A percentile compares a stretch with the other conserved stretches of the same genome.
phyloP scores from a whole-genome alignment of 2,329 filamentous ascomycete genomes.

The Sclerotinia borealis region DNA sequence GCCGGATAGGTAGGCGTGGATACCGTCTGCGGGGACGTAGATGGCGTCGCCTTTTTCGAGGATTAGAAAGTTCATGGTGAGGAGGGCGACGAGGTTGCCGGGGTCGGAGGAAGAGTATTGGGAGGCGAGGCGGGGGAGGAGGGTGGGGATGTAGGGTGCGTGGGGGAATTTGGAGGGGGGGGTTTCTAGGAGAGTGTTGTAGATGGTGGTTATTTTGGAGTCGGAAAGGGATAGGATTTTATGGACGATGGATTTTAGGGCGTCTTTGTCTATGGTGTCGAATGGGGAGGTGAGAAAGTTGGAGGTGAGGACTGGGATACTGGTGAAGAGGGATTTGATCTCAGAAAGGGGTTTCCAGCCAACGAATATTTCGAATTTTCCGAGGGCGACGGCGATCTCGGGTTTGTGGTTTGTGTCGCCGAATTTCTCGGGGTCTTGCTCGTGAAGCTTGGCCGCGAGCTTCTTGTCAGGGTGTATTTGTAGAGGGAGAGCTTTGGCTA shows the following conservation, averaged over 20 bases:
- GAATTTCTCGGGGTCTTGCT: constrained; percentile 58
- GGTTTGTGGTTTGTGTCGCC: constrained; percentile 69
- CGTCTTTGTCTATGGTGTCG: constrained; percentile 47
- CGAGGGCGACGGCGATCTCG: constrained; percentile 68
- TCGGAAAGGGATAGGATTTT: constrained; percentile 42
- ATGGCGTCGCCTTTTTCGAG: constrained; percentile 73
- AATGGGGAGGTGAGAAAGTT: constrained; percentile 23
- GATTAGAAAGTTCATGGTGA: constrained; percentile 69
- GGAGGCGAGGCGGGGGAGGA: constrained; percentile 56
- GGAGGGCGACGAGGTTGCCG: constrained; percentile 60
- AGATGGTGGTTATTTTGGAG: constrained; percentile 37
- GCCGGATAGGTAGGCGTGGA: constrained; percentile 85
- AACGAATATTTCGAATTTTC: constrained; percentile 68
- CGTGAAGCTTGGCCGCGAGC: constrained; percentile 58
- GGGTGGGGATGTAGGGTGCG: constrained; percentile 54
- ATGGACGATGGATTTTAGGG: constrained; percentile 46
- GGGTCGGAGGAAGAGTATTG: constrained; percentile 61
- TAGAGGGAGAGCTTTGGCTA: constrained; percentile 67
- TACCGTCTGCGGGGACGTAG: constrained; percentile 91
- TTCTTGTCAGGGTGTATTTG: constrained; percentile 70
- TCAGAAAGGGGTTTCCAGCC: constrained; percentile 63
- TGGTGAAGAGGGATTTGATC: constrained; percentile 50
- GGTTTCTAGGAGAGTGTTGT: constrained; percentile 45
- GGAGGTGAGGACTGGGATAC: constrained; percentile 21
- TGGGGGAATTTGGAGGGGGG: constrained; percentile 42